Evolutionary conservation across 2,329 filamentous ascomycete species (phyloP).

Genomic region (Colletotrichum somersetense): DNA sequence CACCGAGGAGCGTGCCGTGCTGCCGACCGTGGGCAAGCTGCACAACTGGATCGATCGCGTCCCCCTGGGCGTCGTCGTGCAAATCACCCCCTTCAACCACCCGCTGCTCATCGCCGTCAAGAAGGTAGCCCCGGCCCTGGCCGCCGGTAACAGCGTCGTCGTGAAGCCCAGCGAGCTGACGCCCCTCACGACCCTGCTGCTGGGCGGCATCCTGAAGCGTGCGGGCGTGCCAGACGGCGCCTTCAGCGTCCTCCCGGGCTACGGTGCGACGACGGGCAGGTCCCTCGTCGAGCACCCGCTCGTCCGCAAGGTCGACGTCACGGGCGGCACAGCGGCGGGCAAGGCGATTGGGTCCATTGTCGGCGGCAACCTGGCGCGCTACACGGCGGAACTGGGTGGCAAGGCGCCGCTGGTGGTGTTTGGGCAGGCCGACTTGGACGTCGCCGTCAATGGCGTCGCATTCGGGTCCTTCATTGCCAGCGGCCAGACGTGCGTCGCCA

Average conservation of each 20-base stretch:
- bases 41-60: conserved; percentile 68
- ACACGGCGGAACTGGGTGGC: conserved; percentile 79
- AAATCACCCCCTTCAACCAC: conserved; percentile 71
- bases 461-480: conserved; percentile 69
- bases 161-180: conserved; percentile 74
- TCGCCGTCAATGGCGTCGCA: conserved; percentile 77
- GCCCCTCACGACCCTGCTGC: conserved; percentile 70
- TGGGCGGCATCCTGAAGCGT: conserved; percentile 71
- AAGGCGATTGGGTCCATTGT: conserved; percentile 75
- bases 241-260: conserved; percentile 71
- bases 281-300: conserved; percentile 65
- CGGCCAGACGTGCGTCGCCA: conserved; percentile 74
- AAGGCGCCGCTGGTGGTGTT: conserved; percentile 79
- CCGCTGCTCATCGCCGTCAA: conserved; percentile 69
- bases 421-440: conserved; percentile 72
- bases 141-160: conserved; percentile 70
- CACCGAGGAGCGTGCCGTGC: conserved; percentile 74
- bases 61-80: conserved; percentile 69
- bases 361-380: conserved; percentile 75
- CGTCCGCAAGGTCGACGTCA: conserved; percentile 78
- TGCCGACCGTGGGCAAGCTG: conserved; percentile 73
- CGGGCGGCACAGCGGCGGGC: conserved; percentile 79
- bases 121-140: conserved; percentile 72
- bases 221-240: conserved; percentile 80
- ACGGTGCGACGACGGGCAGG: conserved; percentile 65